phyloP scores from a whole-genome alignment of 1,139 yeast species.

The Blastobotrys illinoisensis region DNA sequence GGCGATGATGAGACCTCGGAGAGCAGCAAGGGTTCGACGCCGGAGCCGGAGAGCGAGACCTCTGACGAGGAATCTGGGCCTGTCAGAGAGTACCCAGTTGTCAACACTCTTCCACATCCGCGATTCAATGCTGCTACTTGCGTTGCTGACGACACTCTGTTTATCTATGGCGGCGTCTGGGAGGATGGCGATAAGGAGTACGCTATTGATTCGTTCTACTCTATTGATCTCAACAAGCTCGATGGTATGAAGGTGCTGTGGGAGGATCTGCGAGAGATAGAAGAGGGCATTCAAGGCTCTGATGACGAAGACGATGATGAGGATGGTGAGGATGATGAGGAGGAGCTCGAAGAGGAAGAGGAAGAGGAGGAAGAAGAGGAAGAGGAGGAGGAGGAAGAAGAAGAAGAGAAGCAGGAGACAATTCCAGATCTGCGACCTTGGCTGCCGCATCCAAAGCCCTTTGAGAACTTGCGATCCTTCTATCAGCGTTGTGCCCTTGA shows the following conservation, averaged over 20 bases:
- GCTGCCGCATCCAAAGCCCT: conserved; percentile 97
- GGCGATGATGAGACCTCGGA: conserved; percentile 35
- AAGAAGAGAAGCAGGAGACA: conserved; percentile 44
- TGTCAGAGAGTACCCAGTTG: conserved; percentile 49
- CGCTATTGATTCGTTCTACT: conserved; percentile 77
- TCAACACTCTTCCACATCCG: conserved; percentile 70
- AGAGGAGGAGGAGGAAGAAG: conserved; percentile 55
- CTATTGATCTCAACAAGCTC: conserved; percentile 76
- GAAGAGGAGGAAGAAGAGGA: conserved; percentile 50
- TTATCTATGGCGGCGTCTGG: conserved; percentile 88
- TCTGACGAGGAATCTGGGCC: conserved; percentile 37
- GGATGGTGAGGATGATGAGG: conserved; percentile 62
- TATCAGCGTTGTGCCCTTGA: conserved; percentile 82
- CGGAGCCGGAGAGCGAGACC: conserved; percentile 25
- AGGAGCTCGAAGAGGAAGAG: conserved; percentile 48
- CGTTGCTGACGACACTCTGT: conserved; percentile 78
- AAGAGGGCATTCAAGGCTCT: conserved; percentile 47
- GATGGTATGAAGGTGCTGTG: conserved; percentile 87
- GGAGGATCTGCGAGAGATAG: conserved; percentile 73
- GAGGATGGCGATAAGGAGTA: conserved; percentile 85
- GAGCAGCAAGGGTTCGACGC: conserved; percentile 1
- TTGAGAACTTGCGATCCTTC: conserved; percentile 76
- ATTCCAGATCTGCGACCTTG: conserved; percentile 91
- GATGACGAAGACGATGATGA: conserved; percentile 62
- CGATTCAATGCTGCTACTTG: conserved; percentile 84